phyloP scores from a whole-genome alignment of 2,329 filamentous ascomycete species.

The Fusarium liriodendri region DNA sequence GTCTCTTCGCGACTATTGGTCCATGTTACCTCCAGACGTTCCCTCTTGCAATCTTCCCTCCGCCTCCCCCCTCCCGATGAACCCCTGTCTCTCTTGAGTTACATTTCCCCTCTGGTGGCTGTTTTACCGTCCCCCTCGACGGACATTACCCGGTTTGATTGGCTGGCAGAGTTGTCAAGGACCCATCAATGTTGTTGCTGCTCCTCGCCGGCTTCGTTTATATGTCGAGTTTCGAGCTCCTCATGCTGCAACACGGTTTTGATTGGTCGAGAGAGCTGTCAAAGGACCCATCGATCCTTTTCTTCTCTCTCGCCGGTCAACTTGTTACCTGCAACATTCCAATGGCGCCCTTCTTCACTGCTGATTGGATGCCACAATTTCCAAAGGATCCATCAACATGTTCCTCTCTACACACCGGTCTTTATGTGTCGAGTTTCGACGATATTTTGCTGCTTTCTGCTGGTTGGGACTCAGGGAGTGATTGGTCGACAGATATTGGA shows the following conservation, averaged over 20 bases:
- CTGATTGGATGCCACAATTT: constrained; percentile 4
- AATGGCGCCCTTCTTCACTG: background rate
- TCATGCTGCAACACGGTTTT: background rate
- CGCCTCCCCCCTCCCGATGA: background rate
- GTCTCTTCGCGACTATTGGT: background rate
- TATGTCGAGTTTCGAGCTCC: background rate
- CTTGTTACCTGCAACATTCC: background rate
- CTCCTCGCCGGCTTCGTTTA: background rate
- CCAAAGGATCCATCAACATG: background rate
- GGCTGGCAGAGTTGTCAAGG: constrained; percentile 4
- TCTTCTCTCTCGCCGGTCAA: background rate
- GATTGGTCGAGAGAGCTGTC: background rate
- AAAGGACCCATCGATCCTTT: background rate
- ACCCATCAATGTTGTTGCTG: background rate
- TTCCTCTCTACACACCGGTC: background rate
- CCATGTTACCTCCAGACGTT: background rate
- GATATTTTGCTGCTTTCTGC: background rate
- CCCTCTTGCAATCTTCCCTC: background rate
- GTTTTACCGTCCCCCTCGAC: background rate
- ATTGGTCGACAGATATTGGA: background rate
- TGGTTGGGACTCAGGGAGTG: background rate
- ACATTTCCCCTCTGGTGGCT: background rate
- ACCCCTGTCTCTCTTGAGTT: background rate
- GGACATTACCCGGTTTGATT: background rate
- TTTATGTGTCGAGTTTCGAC: background rate